Evolutionary conservation across 805 yeast genomes (phyloP), one percentile per base, ranked within the genome.

Genomic region (Yarrowia hollandica): DNA sequence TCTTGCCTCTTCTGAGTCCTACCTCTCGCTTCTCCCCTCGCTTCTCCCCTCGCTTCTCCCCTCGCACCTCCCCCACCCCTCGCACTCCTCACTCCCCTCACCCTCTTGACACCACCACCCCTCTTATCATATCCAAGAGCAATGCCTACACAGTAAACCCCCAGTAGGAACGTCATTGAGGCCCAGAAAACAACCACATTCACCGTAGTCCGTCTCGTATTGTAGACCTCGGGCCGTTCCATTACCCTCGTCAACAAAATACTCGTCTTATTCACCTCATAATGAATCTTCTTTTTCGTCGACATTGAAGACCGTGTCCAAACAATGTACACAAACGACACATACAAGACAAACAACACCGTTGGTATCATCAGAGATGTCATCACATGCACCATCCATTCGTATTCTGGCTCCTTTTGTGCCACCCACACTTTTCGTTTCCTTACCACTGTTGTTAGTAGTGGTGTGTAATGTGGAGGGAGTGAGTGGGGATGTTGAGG

Each of bases 231-330:
- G 4, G 37, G 54, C 28, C 54, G 19, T 7, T 44, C 28, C 54
- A 44, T 30, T 26, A 44, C 38, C 35, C 30, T 44, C 8, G 35
- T 44, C 37, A 44, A 12, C 28, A 44, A 30, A n/a, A 31, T n/a
- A 5, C 54, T 19, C 35, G 54, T 44, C 9, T 44, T 44, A 26
- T 44, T 14, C n/a, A 44, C 54, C 26, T 44, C 54, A 30, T 30
- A 31, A 7, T 30, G 37, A 8, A 44, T 21, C 26, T 30, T 28
- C 14, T 15, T 19, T n/a, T 44, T 44, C 7, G 54, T 31, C 8
- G 19, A 2, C 1, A 7, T 1, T 1, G 35, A 30, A 5, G 38
- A 44, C 3, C 54, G 37, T 9, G n/a, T 44, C 54, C 54, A 44
- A 10, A 44, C 2, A 26, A 30, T 3, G 25, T 22, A 44, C 7